Percentiles rank a stretch among this genome's conserved stretches.
These are phyloP conservation scores for Cryptosporidium canis DNA, from an alignment of 169 alveolate genomes.

Conservation along the genomic window DNA sequence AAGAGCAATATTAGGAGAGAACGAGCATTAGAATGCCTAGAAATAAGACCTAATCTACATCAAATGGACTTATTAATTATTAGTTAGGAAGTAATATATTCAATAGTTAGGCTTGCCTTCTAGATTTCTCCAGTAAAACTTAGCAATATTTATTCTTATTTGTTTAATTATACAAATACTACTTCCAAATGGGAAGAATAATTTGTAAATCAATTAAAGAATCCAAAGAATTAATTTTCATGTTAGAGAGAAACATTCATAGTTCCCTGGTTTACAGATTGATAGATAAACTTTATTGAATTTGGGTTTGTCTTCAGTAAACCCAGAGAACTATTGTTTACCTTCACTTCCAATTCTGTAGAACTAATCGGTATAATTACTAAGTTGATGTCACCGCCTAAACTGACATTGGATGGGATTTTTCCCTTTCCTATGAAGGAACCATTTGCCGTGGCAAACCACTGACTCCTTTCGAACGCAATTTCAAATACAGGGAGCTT, in stretches of 20 bases:
- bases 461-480: slow-evolving; percentile 14
- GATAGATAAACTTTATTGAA: slow-evolving; percentile 37
- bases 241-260: slow-evolving; percentile 6
- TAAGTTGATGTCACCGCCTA: slow-evolving; percentile 4
- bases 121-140: slow-evolving; percentile 22
- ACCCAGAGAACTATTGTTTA: slow-evolving; percentile 9
- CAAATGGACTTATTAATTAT: not conserved
- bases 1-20: not conserved
- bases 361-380: slow-evolving; percentile 13
- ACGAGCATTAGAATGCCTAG: not conserved
- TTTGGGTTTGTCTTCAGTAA: not conserved
- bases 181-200: not conserved
- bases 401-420: slow-evolving; percentile 5
- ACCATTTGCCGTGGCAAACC: slow-evolving; percentile 23
- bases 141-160: not conserved
- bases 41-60: not conserved
- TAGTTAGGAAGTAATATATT: not conserved
- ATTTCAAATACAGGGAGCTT: slow-evolving; percentile 34
- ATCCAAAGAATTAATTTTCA: not conserved
- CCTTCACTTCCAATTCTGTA: not conserved
- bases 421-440: slow-evolving; percentile 17
- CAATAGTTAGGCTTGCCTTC: not conserved
- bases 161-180: not conserved
- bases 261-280: slow-evolving; percentile 51
- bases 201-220: slow-evolving; percentile 2